Percentiles rank a stretch among this genome's conserved stretches.
Evolutionary conservation across 2,329 filamentous ascomycete genomes (phyloP).

Genomic region (Alternaria consortialis): DNA sequence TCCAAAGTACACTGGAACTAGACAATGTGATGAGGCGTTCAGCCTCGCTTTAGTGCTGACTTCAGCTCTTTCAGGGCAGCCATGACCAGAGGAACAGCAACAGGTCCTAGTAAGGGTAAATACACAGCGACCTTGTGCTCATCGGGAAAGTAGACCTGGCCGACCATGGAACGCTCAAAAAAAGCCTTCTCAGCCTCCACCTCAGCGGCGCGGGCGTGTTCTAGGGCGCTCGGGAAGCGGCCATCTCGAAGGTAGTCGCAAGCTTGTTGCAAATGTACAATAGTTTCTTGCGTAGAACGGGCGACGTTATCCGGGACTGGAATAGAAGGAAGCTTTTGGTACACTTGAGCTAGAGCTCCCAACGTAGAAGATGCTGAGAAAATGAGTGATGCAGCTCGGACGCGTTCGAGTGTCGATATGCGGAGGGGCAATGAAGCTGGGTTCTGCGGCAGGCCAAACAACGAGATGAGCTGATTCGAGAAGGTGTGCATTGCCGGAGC

Average conservation of each 20-base stretch:
- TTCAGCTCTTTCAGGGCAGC: conserved; percentile 76
- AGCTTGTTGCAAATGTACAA: conserved; percentile 78
- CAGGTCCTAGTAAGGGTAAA: conserved; percentile 85
- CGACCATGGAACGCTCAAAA: conserved; percentile 99
- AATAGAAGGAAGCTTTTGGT: conserved; percentile 84
- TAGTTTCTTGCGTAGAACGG: conserved; percentile 81
- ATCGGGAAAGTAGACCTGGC: conserved; percentile 97
- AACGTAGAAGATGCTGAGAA: conserved; percentile 91
- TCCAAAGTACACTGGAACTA: neutral
- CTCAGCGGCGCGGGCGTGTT: conserved; percentile 85
- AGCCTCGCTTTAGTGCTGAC: conserved; percentile 29
- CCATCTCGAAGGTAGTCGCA: conserved; percentile 74
- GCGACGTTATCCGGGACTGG: conserved; percentile 89
- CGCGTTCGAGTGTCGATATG: conserved; percentile 83
- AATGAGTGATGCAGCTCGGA: conserved; percentile 84
- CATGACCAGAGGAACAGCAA: conserved; percentile 89
- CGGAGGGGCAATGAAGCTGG: conserved; percentile 83
- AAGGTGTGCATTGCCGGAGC: conserved; percentile 87
- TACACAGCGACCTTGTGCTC: conserved; percentile 99
- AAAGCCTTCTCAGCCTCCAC: conserved; percentile 91
- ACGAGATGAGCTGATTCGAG: conserved; percentile 85
- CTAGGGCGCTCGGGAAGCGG: conserved; percentile 71
- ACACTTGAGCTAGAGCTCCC: conserved; percentile 85
- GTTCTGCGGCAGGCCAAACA: conserved; percentile 83
- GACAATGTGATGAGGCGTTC: conserved; percentile 7